Percentiles rank a stretch among this genome's conserved stretches.
Conservation (phyloP, 495 filamentous ascomycete genomes). For the Tricharina praecox region DNA sequence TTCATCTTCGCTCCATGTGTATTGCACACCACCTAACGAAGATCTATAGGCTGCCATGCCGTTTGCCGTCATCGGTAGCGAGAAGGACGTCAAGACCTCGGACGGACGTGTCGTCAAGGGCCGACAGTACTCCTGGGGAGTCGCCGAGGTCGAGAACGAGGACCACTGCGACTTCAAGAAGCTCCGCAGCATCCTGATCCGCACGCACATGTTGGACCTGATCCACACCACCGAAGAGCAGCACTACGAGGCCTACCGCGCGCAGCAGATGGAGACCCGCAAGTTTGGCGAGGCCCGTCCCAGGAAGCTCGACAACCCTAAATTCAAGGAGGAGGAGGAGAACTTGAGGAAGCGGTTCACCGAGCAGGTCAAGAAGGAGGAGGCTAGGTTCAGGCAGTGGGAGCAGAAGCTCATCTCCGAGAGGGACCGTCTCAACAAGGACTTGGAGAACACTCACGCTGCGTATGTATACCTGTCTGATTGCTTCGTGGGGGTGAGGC, state of each 20-base stretch:
- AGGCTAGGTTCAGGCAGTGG: conserved; percentile 96
- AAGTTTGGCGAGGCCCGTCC: conserved; percentile 97
- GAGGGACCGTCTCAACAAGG: conserved; percentile 96
- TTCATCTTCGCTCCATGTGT: background rate
- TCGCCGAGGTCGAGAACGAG: conserved; percentile 98
- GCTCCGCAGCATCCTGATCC: conserved; percentile 93
- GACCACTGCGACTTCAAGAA: conserved; percentile 99
- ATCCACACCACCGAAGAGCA: conserved; percentile 98
- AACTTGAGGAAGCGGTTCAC: conserved; percentile 95
- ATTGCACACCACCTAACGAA: conserved; percentile 2
- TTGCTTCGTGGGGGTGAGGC: too few species aligned
- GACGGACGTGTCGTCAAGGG: conserved; percentile 95
- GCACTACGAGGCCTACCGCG: conserved; percentile 97
- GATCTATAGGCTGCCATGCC: conserved; percentile 69
- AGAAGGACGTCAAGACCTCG: conserved; percentile 94
- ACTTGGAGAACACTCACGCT: conserved; percentile 91
- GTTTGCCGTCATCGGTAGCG: conserved; percentile 94
- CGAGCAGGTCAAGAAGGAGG: conserved; percentile 99
- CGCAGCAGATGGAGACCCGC: conserved; percentile 98
- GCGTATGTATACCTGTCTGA: too few species aligned
- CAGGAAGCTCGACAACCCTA: conserved; percentile 96
- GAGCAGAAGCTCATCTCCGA: conserved; percentile 98
- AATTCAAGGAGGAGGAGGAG: conserved; percentile 99
- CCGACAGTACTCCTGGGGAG: conserved; percentile 97
- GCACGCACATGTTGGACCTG: conserved; percentile 99